These are phyloP conservation scores for Chaetomiaceae sp. DNA, from an alignment of 2,329 filamentous ascomycete species.

Conservation along the genomic window DNA sequence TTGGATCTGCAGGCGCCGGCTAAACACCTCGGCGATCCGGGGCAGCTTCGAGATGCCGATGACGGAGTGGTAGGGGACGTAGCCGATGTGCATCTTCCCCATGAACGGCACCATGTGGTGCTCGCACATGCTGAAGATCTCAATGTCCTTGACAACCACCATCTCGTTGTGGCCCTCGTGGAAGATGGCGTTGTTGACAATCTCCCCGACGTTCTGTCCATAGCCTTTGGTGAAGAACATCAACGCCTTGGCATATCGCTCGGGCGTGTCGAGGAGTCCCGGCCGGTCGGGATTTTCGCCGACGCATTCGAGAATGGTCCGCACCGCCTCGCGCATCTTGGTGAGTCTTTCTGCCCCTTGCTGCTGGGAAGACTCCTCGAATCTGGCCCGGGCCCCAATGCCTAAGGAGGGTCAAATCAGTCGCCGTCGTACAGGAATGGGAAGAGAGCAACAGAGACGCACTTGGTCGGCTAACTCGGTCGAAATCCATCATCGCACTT, in stretches of 20 bases:
- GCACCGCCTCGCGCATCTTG: conserved; percentile 52
- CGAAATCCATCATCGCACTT: conserved; percentile 40
- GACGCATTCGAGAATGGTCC: conserved; percentile 63
- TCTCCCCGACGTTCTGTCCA: conserved; percentile 84
- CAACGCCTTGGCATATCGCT: conserved; percentile 90
- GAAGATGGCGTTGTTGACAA: conserved; percentile 92
- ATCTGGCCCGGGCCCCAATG: neutral
- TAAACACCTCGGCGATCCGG: conserved; percentile 95
- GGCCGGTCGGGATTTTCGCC: conserved; percentile 63
- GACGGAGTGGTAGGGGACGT: conserved; percentile 86
- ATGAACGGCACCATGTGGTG: conserved; percentile 96
- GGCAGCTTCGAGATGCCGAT: conserved; percentile 95
- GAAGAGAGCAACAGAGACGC: neutral
- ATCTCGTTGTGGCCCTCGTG: conserved; percentile 95
- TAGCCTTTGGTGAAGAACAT: conserved; percentile 96
- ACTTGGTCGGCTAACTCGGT: conserved; percentile 57
- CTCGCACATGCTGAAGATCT: conserved; percentile 90
- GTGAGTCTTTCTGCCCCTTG: conserved; percentile 46
- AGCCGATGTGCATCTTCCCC: conserved; percentile 99
- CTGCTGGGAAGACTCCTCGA: conserved; percentile 1
- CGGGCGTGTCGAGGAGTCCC: conserved; percentile 64
- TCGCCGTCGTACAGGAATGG: neutral
- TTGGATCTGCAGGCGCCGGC: conserved; percentile 87
- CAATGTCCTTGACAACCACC: conserved; percentile 96
- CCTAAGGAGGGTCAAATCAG: neutral